Conservation (phyloP, 1,284 basidiomycete species). For the Schizophyllum commune region DNA sequence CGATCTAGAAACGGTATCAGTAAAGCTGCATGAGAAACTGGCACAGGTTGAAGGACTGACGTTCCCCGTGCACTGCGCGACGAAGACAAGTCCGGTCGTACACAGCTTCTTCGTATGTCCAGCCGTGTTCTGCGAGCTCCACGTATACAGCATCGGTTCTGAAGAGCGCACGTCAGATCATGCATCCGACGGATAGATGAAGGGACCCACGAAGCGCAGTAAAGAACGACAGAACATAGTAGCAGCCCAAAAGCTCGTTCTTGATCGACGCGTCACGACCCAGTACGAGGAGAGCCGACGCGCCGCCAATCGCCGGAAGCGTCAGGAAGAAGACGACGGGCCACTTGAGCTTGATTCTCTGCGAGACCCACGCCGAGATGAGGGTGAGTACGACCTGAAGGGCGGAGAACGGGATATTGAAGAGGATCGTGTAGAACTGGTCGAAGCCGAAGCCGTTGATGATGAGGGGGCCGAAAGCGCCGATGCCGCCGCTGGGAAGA, state of each 20-base stretch:
- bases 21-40: neutral
- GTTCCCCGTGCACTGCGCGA: constrained; percentile 37
- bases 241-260: constrained; percentile 30
- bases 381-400: constrained; percentile 37
- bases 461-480: constrained; percentile 36
- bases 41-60: constrained; percentile 13
- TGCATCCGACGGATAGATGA: neutral
- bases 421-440: constrained; percentile 34
- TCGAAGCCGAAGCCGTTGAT: constrained; percentile 31
- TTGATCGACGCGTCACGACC: constrained; percentile 23
- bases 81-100: constrained; percentile 31
- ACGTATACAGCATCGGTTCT: constrained; percentile 33
- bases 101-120: constrained; percentile 36
- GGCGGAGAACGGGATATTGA: constrained; percentile 42
- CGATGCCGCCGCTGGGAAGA: constrained; percentile 32
- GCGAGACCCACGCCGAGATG: constrained; percentile 32
- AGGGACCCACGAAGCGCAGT: constrained; percentile 21
- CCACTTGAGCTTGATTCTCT: constrained; percentile 40
- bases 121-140: constrained; percentile 35
- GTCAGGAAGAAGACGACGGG: constrained; percentile 36
- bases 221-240: constrained; percentile 33
- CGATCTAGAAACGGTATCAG: constrained; percentile 19
- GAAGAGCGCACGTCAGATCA: constrained; percentile 4
- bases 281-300: constrained; percentile 26
- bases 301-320: constrained; percentile 32